Percentiles rank a stretch among this genome's conserved stretches.
phyloP scores from a whole-genome alignment of 352 stramenopile species.

The Phytophthora cajani region DNA sequence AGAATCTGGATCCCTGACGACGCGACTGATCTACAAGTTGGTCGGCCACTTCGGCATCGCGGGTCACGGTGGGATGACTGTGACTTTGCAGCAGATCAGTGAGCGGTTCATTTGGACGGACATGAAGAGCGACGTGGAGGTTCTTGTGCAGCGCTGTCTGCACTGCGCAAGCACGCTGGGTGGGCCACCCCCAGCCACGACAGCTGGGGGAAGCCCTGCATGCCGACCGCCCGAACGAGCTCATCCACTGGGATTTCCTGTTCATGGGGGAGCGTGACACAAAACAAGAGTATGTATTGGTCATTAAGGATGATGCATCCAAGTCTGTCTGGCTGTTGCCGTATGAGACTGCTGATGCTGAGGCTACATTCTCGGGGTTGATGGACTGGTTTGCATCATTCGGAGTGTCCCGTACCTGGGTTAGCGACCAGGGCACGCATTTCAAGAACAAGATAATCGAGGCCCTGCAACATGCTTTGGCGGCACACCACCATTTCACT shows the following conservation, averaged over 20 bases:
- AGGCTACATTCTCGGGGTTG: not conserved
- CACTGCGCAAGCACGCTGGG: constrained; percentile 15
- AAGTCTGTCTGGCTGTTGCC: not conserved
- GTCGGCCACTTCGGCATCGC: constrained; percentile 30
- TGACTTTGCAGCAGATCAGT: constrained; percentile 12
- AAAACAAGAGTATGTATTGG: not conserved
- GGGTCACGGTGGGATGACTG: constrained; percentile 25
- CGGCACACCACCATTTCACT: not conserved
- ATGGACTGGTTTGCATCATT: not conserved
- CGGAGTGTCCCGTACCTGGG: not conserved
- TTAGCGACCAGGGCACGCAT: not conserved
- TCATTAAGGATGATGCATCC: constrained; percentile 1
- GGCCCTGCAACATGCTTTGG: not conserved
- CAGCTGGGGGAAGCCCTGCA: constrained; percentile 20
- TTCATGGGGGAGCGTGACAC: not conserved
- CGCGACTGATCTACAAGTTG: constrained; percentile 17
- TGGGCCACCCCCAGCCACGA: not conserved
- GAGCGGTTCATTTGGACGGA: not conserved
- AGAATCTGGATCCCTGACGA: constrained; percentile 14
- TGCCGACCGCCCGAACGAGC: not conserved
- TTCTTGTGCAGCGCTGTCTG: constrained; percentile 25
- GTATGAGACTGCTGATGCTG: not conserved
- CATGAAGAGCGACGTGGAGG: not conserved
- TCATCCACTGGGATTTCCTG: not conserved
- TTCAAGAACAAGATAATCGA: constrained; percentile 5